These are phyloP conservation scores for Ophiostoma ulmi DNA, from an alignment of 2,329 filamentous ascomycete species.

Conservation along the genomic window DNA sequence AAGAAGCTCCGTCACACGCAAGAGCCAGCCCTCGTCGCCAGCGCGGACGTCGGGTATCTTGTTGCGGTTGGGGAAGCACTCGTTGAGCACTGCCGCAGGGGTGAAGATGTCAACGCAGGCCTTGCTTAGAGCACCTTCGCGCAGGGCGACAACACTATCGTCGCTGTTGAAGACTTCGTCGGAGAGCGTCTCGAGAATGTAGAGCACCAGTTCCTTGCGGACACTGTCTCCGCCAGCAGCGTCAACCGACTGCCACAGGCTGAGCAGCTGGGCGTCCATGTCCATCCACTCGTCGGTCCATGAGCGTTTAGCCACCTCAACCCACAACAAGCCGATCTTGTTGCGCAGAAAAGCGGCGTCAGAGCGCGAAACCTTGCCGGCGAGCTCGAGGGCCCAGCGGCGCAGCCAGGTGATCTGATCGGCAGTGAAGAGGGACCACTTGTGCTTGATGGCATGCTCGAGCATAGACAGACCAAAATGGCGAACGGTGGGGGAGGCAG, in stretches of 20 bases:
- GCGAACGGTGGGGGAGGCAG: conserved; percentile 74
- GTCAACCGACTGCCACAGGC: conserved; percentile 70
- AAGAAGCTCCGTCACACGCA: conserved; percentile 69
- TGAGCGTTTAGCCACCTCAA: conserved; percentile 84
- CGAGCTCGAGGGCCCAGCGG: conserved; percentile 72
- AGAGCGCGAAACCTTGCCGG: conserved; percentile 61
- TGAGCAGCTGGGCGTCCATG: conserved; percentile 80
- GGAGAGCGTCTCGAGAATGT: conserved; percentile 82
- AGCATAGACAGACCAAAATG: conserved; percentile 92
- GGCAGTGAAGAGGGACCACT: conserved; percentile 67
- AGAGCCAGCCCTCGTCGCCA: conserved; percentile 82
- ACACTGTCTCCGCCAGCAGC: conserved; percentile 47
- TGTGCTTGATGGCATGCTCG: conserved; percentile 82
- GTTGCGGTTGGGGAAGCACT: conserved; percentile 71
- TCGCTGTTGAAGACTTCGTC: conserved; percentile 93
- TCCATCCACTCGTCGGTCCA: conserved; percentile 93
- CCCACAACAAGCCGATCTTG: conserved; percentile 92
- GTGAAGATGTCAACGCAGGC: conserved; percentile 93
- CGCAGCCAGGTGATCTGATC: conserved; percentile 66
- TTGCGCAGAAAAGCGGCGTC: conserved; percentile 84
- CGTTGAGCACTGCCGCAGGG: conserved; percentile 65
- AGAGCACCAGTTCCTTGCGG: conserved; percentile 80
- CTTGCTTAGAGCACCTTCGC: conserved; percentile 78
- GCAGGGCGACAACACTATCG: conserved; percentile 75
- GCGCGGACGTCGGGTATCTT: conserved; percentile 63